Conservation (phyloP, 768 basidiomycete genomes). For the Leccinum rimulosum region DNA sequence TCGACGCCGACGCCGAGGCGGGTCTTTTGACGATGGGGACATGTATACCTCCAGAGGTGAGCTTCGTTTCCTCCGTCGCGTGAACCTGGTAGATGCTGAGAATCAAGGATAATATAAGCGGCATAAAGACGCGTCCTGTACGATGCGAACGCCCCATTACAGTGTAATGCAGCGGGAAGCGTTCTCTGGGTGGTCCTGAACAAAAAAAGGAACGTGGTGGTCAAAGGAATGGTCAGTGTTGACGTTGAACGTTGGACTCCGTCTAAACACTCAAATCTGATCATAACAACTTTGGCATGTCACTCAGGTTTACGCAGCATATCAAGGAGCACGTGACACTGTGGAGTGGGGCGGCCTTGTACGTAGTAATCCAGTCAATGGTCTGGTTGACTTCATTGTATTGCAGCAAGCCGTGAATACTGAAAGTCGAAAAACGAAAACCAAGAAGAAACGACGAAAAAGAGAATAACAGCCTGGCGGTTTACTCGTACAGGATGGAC, state of each 20-base stretch:
- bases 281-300: slow-evolving; percentile 1
- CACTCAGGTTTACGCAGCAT: neutral
- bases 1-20: neutral
- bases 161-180: neutral
- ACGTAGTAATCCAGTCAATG: neutral
- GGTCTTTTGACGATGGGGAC: slow-evolving; percentile 21
- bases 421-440: neutral
- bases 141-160: slow-evolving; percentile 13
- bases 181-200: neutral
- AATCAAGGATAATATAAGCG: slow-evolving; percentile 3
- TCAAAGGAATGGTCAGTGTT: neutral
- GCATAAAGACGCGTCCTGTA: slow-evolving; percentile 5
- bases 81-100: slow-evolving; percentile 1
- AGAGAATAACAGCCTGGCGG: slow-evolving; percentile 5
- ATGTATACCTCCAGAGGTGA: slow-evolving; percentile 21
- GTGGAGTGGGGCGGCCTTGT: neutral
- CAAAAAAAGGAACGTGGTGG: neutral
- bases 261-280: neutral
- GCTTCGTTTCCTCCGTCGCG: neutral
- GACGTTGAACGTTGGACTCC: neutral
- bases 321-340: slow-evolving; percentile 10
- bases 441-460: neutral
- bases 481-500: slow-evolving; percentile 18
- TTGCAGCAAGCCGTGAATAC: neutral
- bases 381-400: neutral